Evolutionary conservation across 352 stramenopile genomes (phyloP), one percentile per base, ranked within the genome.

Genomic region (Thraustochytrium sp.): DNA sequence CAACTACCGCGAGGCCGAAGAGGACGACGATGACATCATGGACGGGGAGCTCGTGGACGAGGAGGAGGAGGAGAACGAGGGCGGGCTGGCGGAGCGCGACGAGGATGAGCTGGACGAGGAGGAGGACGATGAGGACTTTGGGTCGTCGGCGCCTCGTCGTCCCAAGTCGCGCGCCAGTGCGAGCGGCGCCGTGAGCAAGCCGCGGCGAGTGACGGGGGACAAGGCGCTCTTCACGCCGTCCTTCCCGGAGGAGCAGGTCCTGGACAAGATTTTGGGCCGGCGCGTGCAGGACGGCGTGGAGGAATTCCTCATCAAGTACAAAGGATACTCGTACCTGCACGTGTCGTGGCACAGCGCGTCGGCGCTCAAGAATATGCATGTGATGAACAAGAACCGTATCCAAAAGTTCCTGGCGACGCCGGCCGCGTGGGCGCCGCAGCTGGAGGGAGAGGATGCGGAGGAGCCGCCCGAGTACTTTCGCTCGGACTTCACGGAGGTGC

Each of bases 291-390:
- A 61, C 49, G 31, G 38, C 21, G 61, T 59, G 55, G 49, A 77
- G 23, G 89, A 97, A 87, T 99, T 98, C 82, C 87, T 99, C 31
- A 96, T 99, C 78, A 99, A 99, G 90, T 99, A 97, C 97, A 94
- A 97, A 63, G 93, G 97, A 40, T 89, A 97, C 68, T 97, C 92
- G 34, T 99, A 99, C 87, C 88, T 99, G 48, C 97, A 99, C 88
- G 91, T 97, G 74, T 98, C 91, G 38, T 99, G 97, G 97, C 92
- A 99, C 85, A 96, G 90, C 18, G 90, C 97, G 48, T 86, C 85
- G 44, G 93, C 98, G 87, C 92, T 82, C 8, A 40, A 34, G 29
- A 73, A 73, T 23, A 82, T 62, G 37, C 4, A 77, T 26, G 13
- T 34, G 18, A 8, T 11, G 8, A 62, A 64, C 23, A 36, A 9